phyloP scores from a whole-genome alignment of 208 protist genomes.

The Trypanosoma mega region DNA sequence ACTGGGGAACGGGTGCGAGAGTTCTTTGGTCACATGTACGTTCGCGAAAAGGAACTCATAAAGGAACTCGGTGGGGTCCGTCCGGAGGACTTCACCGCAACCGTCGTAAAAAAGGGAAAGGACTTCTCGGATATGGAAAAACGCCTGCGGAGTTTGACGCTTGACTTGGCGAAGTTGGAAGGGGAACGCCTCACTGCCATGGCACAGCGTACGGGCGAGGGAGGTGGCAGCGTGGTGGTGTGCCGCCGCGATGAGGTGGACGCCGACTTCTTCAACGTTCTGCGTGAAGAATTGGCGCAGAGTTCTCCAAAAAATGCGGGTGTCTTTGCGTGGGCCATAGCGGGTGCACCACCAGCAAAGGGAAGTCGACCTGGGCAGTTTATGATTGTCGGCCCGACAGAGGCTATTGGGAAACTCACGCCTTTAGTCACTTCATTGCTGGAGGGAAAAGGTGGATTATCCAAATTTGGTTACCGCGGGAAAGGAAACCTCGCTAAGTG shows the following conservation, averaged over 20 bases:
- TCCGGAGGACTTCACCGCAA: slow-evolving; percentile 56
- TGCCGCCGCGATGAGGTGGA: slow-evolving; percentile 71
- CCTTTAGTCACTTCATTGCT: slow-evolving; percentile 37
- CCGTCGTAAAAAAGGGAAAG: slow-evolving; percentile 44
- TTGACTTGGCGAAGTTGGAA: slow-evolving; percentile 51
- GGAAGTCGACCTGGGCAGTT: slow-evolving; percentile 58
- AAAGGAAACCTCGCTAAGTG: slow-evolving; percentile 70
- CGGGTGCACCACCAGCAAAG: not conserved
- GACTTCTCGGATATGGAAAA: slow-evolving; percentile 58
- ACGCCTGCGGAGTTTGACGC: slow-evolving; percentile 42
- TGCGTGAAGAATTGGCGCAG: slow-evolving; percentile 34
- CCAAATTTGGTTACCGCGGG: slow-evolving; percentile 71
- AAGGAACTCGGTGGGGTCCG: slow-evolving; percentile 57
- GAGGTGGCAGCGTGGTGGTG: slow-evolving; percentile 18
- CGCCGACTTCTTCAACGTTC: slow-evolving; percentile 55
- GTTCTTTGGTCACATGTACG: slow-evolving; percentile 59
- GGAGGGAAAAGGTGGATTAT: slow-evolving; percentile 65
- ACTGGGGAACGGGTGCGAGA: slow-evolving; percentile 57
- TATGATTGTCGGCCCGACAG: slow-evolving; percentile 51
- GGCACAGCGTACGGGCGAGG: not conserved
- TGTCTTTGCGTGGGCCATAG: slow-evolving; percentile 57
- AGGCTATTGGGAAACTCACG: slow-evolving; percentile 36
- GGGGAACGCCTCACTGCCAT: slow-evolving; percentile 37
- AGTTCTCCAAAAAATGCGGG: slow-evolving; percentile 33
- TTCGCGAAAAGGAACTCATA: slow-evolving; percentile 58